Base-by-base conservation (phyloP, 257 asterid species). In the Craterostigma plantagineum region DNA sequence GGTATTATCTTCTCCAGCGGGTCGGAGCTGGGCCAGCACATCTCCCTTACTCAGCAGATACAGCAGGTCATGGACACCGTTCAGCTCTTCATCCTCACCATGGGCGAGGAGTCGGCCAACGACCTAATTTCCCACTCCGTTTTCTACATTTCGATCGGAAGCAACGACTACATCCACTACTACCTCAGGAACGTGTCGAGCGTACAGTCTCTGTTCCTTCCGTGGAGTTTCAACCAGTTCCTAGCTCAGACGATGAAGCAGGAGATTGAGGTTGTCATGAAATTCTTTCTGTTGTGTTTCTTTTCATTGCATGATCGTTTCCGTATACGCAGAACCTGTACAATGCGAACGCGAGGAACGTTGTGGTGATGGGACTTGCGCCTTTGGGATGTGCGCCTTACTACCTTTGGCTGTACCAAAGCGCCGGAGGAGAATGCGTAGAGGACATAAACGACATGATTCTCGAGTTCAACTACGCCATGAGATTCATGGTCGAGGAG, bases 1-100 rank as follows among this genome's bases (percentile, higher is more conserved):
- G 95, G 95, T 38, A 77, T 83, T 56, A 79, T 90, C 49, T 77
- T 72, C 64, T 76, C 99, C 9, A 83, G 99, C 51, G 99, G 99
- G 46, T 67, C 99, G 39, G 95, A 79, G 64, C 64, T 83, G 95
- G 98, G 98, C 49, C 94, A 83, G 52, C 99, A 64, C 49, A 79
- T 87, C 52, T 82, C 98, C 42, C 78, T 87, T 7, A 52, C 79
- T 27, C 93, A 77, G 72, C 98, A 87, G 65, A 74, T 87, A 48
- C 91, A 82, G 66, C 98, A 79, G 65, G 93, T 79, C 9, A 74
- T 69, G 59, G 94, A 83, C 54, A 90, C 99, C 38, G 57, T 60
- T 54, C 93, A 79, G 63, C 87, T 68, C 56, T 76, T 90, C 52
- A 70, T 63, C 48, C 57, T 90, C 64, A 75, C 56, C 53, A 61